These are phyloP conservation scores for Stephanodiscus triporus DNA, from an alignment of 108 stramenopile genomes.

Conservation along the genomic window DNA sequence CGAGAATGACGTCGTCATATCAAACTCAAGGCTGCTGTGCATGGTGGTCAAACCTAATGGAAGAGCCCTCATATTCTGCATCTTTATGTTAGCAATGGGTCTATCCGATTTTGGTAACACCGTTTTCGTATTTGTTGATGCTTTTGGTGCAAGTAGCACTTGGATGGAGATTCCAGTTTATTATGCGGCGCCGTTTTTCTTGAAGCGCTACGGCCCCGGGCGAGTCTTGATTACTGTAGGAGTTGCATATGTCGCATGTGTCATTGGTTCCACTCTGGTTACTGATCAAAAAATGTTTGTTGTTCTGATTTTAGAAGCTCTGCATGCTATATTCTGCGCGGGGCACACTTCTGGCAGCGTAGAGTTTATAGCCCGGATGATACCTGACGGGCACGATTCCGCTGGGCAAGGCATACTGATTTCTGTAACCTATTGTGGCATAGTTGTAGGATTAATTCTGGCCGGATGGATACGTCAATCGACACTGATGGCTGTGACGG, in stretches of 20 bases:
- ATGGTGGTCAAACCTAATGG: constrained; percentile 30
- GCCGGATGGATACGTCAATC: constrained; percentile 50
- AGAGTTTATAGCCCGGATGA: constrained; percentile 46
- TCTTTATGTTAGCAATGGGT: constrained; percentile 55
- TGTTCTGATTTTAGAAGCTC: constrained; percentile 64
- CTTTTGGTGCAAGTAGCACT: constrained; percentile 52
- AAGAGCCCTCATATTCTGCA: constrained; percentile 27
- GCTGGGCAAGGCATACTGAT: constrained; percentile 60
- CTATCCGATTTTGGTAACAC: constrained; percentile 60
- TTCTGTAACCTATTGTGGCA: constrained; percentile 48
- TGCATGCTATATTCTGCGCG: constrained; percentile 77
- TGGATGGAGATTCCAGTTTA: constrained; percentile 71
- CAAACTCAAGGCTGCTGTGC: constrained; percentile 17
- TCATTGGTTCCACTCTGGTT: constrained; percentile 63
- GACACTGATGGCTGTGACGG: background rate
- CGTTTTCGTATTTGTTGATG: constrained; percentile 68
- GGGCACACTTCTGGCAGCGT: constrained; percentile 50
- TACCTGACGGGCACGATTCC: constrained; percentile 60
- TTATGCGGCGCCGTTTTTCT: constrained; percentile 53
- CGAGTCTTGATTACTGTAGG: constrained; percentile 50
- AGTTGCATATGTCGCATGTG: constrained; percentile 58
- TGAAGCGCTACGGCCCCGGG: constrained; percentile 47
- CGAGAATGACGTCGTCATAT: constrained; percentile 3
- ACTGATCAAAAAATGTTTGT: constrained; percentile 44
- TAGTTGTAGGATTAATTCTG: constrained; percentile 50